Conservation (phyloP, 1,284 basidiomycete genomes). For the Microbotryum silenes-acaulis region DNA sequence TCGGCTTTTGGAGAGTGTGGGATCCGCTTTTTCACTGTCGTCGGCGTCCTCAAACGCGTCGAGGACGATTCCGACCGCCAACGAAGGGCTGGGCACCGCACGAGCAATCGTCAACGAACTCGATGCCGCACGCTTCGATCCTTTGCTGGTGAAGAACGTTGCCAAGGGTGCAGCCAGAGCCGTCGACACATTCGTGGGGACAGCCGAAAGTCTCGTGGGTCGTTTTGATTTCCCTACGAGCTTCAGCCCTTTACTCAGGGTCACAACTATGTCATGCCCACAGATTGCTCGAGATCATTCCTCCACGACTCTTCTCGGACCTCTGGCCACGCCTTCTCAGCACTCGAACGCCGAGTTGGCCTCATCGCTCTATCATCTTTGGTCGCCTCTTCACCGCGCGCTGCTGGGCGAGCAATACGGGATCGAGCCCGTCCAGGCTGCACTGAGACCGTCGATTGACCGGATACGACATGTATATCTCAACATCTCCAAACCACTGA, state of each 20-base stretch:
- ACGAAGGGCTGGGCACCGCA: slow-evolving; percentile 67
- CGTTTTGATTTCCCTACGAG: neutral
- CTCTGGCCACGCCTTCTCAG: slow-evolving; percentile 68
- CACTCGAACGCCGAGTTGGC: slow-evolving; percentile 64
- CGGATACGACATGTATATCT: slow-evolving; percentile 55
- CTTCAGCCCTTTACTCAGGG: neutral
- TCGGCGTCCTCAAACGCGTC: slow-evolving; percentile 47
- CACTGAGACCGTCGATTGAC: slow-evolving; percentile 59
- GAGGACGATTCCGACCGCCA: slow-evolving; percentile 48
- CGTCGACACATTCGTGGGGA: slow-evolving; percentile 57
- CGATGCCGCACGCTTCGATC: slow-evolving; percentile 87
- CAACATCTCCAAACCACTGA: slow-evolving; percentile 59
- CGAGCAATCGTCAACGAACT: slow-evolving; percentile 78
- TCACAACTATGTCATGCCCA: neutral
- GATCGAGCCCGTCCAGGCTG: slow-evolving; percentile 52
- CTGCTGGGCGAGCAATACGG: slow-evolving; percentile 54
- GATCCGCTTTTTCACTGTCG: slow-evolving; percentile 53
- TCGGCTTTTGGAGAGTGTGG: slow-evolving; percentile 69
- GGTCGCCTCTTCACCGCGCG: slow-evolving; percentile 59
- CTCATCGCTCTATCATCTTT: slow-evolving; percentile 69
- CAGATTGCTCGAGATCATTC: slow-evolving; percentile 69
- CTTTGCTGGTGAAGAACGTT: slow-evolving; percentile 67
- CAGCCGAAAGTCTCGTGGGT: slow-evolving; percentile 61
- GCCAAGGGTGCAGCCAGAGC: slow-evolving; percentile 62
- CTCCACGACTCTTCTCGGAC: slow-evolving; percentile 64